These are phyloP conservation scores for Carallia brachiata DNA, from an alignment of 345 rosid genomes.

Conservation along the genomic window DNA sequence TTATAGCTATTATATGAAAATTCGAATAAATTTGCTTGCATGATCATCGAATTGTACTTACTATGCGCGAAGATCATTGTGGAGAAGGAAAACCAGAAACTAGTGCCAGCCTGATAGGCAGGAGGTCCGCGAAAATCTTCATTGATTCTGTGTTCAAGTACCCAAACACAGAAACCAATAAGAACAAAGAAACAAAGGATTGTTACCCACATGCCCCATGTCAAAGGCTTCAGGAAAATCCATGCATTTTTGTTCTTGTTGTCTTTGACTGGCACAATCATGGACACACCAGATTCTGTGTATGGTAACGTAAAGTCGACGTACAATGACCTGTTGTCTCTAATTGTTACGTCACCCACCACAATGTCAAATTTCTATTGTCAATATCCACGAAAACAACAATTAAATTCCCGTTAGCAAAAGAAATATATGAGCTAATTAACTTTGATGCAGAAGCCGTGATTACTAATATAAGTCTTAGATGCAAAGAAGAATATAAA, in stretches of 20 bases:
- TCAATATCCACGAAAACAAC: too few species aligned
- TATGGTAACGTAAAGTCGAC: slow-evolving; percentile 67
- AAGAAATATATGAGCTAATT: background rate
- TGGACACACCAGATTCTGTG: slow-evolving; percentile 60
- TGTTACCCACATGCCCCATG: slow-evolving; percentile 56
- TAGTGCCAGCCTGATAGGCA: slow-evolving; percentile 40
- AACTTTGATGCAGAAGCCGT: background rate
- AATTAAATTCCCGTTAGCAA: background rate
- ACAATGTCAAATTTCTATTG: slow-evolving; percentile 45
- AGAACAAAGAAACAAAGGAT: slow-evolving; percentile 44
- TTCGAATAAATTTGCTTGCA: background rate
- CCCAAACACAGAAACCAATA: slow-evolving; percentile 61
- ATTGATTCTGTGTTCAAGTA: slow-evolving; percentile 58
- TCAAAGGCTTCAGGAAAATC: slow-evolving; percentile 61
- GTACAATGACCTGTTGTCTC: slow-evolving; percentile 33
- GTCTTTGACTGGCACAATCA: slow-evolving; percentile 52
- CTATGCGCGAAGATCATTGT: slow-evolving; percentile 49
- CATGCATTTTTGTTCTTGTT: slow-evolving; percentile 41
- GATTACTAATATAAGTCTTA: background rate
- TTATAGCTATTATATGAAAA: background rate
- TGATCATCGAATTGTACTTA: background rate
- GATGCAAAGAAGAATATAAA: background rate
- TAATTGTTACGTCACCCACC: slow-evolving; percentile 50
- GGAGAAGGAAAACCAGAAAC: slow-evolving; percentile 71
- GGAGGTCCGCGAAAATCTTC: slow-evolving; percentile 54